phyloP scores from a whole-genome alignment of 1,284 basidiomycete genomes.

The Austroboletus niveus region DNA sequence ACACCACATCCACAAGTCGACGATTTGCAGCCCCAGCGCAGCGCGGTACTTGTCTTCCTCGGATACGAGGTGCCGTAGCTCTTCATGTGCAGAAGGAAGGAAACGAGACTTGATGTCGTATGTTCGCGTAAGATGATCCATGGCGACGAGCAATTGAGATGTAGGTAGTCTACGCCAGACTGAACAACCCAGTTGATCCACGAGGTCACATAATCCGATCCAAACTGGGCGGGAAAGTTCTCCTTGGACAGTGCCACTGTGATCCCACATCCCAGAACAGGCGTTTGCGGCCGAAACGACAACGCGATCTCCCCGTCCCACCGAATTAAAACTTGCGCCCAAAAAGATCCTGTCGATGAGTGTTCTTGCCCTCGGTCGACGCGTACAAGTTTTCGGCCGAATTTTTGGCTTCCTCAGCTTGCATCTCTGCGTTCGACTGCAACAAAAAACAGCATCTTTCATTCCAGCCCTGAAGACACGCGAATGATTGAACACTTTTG shows the following conservation, averaged over 20 bases:
- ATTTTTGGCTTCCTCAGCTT: constrained; percentile 75
- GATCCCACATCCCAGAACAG: constrained; percentile 92
- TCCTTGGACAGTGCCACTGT: constrained; percentile 90
- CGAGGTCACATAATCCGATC: constrained; percentile 90
- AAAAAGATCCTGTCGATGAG: constrained; percentile 66
- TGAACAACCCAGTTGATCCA: constrained; percentile 99
- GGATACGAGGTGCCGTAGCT: constrained; percentile 89
- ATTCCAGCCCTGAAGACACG: constrained; percentile 98
- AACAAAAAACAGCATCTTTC: constrained; percentile 90
- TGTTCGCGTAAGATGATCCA: constrained; percentile 83
- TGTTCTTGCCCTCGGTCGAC: constrained; percentile 92
- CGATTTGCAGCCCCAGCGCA: constrained; percentile 92
- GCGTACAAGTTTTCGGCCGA: constrained; percentile 88
- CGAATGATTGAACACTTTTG: constrained; percentile 99
- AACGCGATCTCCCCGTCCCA: constrained; percentile 93
- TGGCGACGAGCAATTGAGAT: constrained; percentile 89
- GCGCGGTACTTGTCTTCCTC: constrained; percentile 88
- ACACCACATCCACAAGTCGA: constrained; percentile 94
- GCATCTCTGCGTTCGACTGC: constrained; percentile 83
- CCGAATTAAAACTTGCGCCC: constrained; percentile 93
- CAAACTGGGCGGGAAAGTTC: constrained; percentile 77
- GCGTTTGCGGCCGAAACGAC: constrained; percentile 85
- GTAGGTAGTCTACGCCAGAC: constrained; percentile 97
- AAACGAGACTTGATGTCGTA: constrained; percentile 92
- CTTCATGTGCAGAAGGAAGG: constrained; percentile 96